A percentile compares a stretch with the other conserved stretches of the same genome.
These are phyloP conservation scores for Medicago lupulina DNA, from an alignment of 306 rosid genomes.

Conservation along the genomic window DNA sequence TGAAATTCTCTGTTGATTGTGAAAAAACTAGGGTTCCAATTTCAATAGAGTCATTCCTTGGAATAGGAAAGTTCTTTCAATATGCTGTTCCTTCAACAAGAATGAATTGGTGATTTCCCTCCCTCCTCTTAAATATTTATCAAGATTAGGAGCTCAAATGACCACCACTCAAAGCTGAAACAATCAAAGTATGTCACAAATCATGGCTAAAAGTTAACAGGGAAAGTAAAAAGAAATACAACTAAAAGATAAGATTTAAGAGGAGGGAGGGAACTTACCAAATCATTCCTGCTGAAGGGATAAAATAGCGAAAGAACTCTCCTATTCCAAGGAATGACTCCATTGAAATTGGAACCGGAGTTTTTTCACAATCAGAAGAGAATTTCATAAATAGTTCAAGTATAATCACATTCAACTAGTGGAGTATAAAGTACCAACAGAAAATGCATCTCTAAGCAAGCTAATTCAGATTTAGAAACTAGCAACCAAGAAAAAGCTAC, in stretches of 20 bases:
- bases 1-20: slow-evolving; percentile 57
- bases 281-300: slow-evolving; percentile 83
- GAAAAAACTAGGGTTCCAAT: slow-evolving; percentile 57
- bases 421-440: slow-evolving; percentile 72
- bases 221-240: too few relatives aligned
- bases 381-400: slow-evolving; percentile 60
- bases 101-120: slow-evolving; percentile 70
- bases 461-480: slow-evolving; percentile 63
- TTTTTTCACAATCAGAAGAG: slow-evolving; percentile 54
- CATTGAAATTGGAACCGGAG: slow-evolving; percentile 60
- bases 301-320: slow-evolving; percentile 60
- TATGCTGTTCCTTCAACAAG: slow-evolving; percentile 76
- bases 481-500: slow-evolving; percentile 70
- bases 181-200: too few relatives aligned
- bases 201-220: too few relatives aligned
- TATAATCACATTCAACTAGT: slow-evolving; percentile 70
- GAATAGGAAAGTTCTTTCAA: slow-evolving; percentile 63
- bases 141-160: too few relatives aligned
- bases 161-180: too few relatives aligned
- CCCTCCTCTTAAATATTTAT: too few relatives aligned
- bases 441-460: slow-evolving; percentile 71
- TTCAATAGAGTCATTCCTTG: slow-evolving; percentile 64
- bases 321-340: slow-evolving; percentile 65
- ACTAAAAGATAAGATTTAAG: not conserved
- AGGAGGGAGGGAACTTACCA: slow-evolving; percentile 53